Evolutionary conservation across 768 basidiomycete genomes (phyloP), one percentile per base, ranked within the genome.

Genomic region (Dioszegia crocea): DNA sequence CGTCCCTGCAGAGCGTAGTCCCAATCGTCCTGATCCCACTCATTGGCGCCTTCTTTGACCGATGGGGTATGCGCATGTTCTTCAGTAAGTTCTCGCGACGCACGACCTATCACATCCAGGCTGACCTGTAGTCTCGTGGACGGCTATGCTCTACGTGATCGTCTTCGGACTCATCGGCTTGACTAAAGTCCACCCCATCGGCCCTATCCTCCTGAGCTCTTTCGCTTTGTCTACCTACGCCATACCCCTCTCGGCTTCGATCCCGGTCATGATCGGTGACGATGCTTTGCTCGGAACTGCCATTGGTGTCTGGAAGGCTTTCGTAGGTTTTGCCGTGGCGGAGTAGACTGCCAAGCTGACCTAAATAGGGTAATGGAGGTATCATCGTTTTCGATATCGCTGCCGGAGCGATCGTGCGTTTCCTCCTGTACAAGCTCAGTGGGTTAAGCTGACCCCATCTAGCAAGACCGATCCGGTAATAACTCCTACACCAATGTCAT

Each of bases 21-120:
- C 70, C 73, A 1, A 70, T 75, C 55, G 60, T 75, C 24, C 29
- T 72, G 36, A 72, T 66, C 8, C 73, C 73, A 1, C 11, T 65
- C 14, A 57, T 66, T 6, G 73, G 73, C 1, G 29, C 57, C 47
- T 68, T 61, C 44, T 72, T 75, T 40, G 73, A 75, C 41, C 59
- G 63, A 19, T 68, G 63, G 31, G 73, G 73, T 1, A 58, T 60
- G 33, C 40, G 73, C 27, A 71, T 63, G 61, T 39, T 60, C 56
- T 66, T 41, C n/a, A 41, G 40, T 41, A 21, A 41, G 40, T 19
- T 17, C 33, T 33, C 33, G 6, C 33, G 8, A 33, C 33, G 14
- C 33, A 33, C 33, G n/a, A n/a, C n/a, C n/a, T n/a, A n/a, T n/a
- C n/a, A n/a, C n/a, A n/a, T n/a, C n/a, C n/a, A n/a, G 33, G 33